Base-by-base conservation (phyloP, 768 basidiomycete species). In the Pholiota microspora region DNA sequence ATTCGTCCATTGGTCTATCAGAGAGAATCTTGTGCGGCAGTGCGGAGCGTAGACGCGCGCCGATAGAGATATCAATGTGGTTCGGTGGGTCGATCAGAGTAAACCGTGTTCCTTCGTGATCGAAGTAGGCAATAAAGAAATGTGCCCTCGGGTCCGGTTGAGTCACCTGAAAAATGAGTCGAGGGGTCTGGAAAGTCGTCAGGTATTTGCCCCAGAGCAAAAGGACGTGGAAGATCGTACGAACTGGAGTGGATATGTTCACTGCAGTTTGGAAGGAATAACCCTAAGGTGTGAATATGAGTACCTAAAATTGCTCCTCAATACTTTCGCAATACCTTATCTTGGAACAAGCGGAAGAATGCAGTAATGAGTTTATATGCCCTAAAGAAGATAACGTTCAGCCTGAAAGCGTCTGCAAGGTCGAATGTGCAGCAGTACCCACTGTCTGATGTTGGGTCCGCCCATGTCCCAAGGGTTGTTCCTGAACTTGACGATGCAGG, bases 51-150 rank as follows among this genome's bases (percentile, higher is more conserved):
- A 81, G 66, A 21, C 70, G 69, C 2, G 70, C 67, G 34, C 71
- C 75, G 13, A 80, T 63, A 2, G 72, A 64, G n/a, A 72, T 59
- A 47, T 76, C 74, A 34, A 80, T 69, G 12, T 71, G 66, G 34
- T 68, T 64, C 1, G 80, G 79, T 27, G 79, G 77, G 24, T 76
- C 71, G 36, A 80, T 68, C 24, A 81, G 57, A 7, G 74, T 77
- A 23, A 89, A 64, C 49, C 80, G 78, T 49, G 81, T 76, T 3
- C 86, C 87, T 7, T 79, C 73, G 46, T 77, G 76, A 35, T 86
- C 85, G 61, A 90, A 77, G 63, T 78, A 81, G 18, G 83, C 83
- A 15, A 85, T 66, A 63, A 92, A 90, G 67, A 89, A 87, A 45
- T 77, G 70, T 0, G 81, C 76, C 9, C 74, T 67, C 18, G 55